Base-by-base conservation (phyloP, 371 early-diverging fungal species). In the Thermomucor indicae-seudaticae region DNA sequence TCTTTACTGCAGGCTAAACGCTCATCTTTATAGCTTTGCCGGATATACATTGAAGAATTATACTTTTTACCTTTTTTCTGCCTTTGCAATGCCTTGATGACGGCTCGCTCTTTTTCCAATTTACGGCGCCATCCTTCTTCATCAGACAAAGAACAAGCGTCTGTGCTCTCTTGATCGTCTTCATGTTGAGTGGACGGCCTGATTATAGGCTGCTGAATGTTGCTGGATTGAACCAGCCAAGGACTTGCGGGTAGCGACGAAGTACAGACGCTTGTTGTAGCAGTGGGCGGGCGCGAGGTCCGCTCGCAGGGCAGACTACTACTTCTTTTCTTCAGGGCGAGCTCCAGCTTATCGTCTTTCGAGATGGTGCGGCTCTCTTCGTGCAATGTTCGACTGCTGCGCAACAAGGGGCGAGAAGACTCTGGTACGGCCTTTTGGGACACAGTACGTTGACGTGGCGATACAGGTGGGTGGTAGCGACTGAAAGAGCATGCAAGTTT, bases 1-100 rank as follows among this genome's bases (percentile, higher is more conserved):
- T 72, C 72, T 43, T 62, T 64, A 27, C 62, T 63, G 35, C 50
- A 63, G 5, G 72, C 72, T 70, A 34, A 8, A n/a, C 2, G 17
- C 34, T 39, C 23, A 42, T 32, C 11, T 28, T 37, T 12, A 19
- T 14, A 6, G 5, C 8, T 25, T 11, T 6, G 0, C 7, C 25
- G 8, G 27, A 8, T 11, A 25, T 32, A n/a, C 43, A 46, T 16
- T 42, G 34, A 41, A 32, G 25, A 43, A 25, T 17, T 44, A 43
- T 22, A 16, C 23, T 46, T 14, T 10, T 52, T 52, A 66, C 70
- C 70, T 65, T 72, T 68, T 72, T 72, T 72, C 30, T 72, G 72
- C 14, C 62, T 56, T 38, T 72, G 72, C 27, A 72, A 57, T 45
- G 64, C 65, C 28, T 63, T 60, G 4, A 65, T 63, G 3, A 65